Conservation (phyloP, 1,284 basidiomycete genomes). For the Entoloma clypeatum region DNA sequence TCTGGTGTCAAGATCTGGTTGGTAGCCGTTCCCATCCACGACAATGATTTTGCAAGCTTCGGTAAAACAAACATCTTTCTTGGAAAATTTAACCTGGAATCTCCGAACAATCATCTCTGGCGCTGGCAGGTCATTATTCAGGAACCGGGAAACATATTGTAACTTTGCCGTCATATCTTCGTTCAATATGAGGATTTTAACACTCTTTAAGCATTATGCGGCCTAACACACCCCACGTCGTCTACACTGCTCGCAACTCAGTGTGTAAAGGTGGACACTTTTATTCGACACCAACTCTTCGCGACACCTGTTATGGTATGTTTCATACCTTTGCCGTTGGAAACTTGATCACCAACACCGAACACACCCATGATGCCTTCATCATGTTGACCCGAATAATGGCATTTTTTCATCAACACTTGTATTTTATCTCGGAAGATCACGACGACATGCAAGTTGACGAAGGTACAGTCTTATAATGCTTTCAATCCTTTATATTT, state of each 20-base stretch:
- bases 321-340: conserved; percentile 5
- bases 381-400: background rate
- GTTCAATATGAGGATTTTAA: background rate
- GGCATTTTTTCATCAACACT: background rate
- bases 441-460: no score
- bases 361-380: background rate
- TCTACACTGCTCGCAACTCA: background rate
- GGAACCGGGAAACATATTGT: background rate
- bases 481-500: background rate
- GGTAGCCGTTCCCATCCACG: background rate
- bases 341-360: conserved; percentile 3
- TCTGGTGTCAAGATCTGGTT: background rate
- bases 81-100: background rate
- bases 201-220: conserved; percentile 5
- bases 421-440: no score
- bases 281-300: background rate
- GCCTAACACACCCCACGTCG: conserved; percentile 1
- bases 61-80: background rate
- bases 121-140: background rate
- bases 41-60: background rate
- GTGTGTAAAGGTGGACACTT: conserved; percentile 6
- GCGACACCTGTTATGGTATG: conserved; percentile 1
- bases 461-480: no score
- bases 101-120: background rate
- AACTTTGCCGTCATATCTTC: background rate